Base-by-base conservation (phyloP, 2,329 filamentous ascomycete genomes). In the Aureobasidium sp. region DNA sequence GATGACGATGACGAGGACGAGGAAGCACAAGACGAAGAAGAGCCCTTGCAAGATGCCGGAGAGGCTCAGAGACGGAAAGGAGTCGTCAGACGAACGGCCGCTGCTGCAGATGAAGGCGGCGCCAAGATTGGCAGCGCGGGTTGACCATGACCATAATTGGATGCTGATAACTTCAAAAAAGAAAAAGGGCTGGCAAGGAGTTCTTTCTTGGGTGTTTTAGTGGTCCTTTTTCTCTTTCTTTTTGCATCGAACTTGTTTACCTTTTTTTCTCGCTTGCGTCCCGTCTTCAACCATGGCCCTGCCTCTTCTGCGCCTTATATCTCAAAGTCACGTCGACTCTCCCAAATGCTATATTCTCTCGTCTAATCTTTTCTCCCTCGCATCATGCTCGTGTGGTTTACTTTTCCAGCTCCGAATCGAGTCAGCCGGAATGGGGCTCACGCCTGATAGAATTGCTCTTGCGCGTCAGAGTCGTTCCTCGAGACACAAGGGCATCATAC, bases 1-100 rank as follows among this genome's bases (percentile, higher is more conserved):
- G 65, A 63, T 17, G 61, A 63, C 9, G 64, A 65, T n/a, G 64
- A 64, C 48, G 63, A 62, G 22, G 49, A 63, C 14, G 65, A 63
- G 9, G 60, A 61, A 5, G 64, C 44, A 31, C 62, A 64, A 29
- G 64, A 65, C 2, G 64, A 64, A 25, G 64, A 64, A 3, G 62
- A 62, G 14, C 62, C 51, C 27, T 11, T 27, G 22, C 27, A 58
- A 36, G 36, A 20, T 14, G 56, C 41, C 3, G 39, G 37, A 17
- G 29, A 44, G 5, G n/a, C 14, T 4, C 37, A 55, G 11, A 55
- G 52, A 45, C 39, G 53, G 41, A 57, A 57, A 57, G 22, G 29
- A 31, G 53, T 17, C 39, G 39, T 20, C 15, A 57, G 53, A 36
- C 53, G 53, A 57, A 36, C 53, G 12, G 53, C 53, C 25, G 25